phyloP scores from a whole-genome alignment of 148 eudicot species.

The Heliamphora exappendiculata region DNA sequence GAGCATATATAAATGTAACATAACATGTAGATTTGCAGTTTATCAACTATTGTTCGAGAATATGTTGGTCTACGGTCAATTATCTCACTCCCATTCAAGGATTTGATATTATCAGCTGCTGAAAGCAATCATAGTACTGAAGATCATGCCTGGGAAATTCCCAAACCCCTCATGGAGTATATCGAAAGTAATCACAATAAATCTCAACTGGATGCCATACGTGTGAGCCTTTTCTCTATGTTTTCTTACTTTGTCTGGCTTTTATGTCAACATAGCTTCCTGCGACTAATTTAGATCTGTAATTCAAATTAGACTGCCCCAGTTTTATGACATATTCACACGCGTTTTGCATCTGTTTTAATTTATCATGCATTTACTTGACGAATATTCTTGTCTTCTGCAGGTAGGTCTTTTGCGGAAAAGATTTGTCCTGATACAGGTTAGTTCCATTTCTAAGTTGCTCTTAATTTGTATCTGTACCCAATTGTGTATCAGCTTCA shows the following conservation, averaged over 20 bases:
- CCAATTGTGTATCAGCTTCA: not conserved
- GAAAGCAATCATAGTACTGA: conserved; percentile 39
- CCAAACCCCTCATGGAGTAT: conserved; percentile 58
- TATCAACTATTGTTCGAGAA: conserved; percentile 89
- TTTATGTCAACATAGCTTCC: not conserved
- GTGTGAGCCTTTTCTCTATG: conserved; percentile 41
- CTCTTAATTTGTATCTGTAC: conserved; percentile 7
- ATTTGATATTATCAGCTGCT: conserved; percentile 67
- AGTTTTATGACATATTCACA: not conserved
- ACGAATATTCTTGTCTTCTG: conserved; percentile 13
- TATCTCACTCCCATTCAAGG: conserved; percentile 65
- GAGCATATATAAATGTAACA: not conserved
- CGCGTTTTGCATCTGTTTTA: not conserved
- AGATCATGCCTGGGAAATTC: conserved; percentile 72
- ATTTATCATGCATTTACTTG: not conserved
- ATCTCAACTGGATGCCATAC: conserved; percentile 82
- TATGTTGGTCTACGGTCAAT: conserved; percentile 85
- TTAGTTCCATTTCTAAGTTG: conserved; percentile 25
- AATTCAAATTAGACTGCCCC: not conserved
- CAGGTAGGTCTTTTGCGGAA: conserved; percentile 91
- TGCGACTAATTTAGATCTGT: not conserved
- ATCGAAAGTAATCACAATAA: conserved; percentile 79
- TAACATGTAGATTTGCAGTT: conserved; percentile 71
- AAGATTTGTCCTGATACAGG: conserved; percentile 86
- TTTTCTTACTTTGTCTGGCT: not conserved